phyloP scores from a whole-genome alignment of 164 flowering plant genomes.

The Akebia trifoliata region DNA sequence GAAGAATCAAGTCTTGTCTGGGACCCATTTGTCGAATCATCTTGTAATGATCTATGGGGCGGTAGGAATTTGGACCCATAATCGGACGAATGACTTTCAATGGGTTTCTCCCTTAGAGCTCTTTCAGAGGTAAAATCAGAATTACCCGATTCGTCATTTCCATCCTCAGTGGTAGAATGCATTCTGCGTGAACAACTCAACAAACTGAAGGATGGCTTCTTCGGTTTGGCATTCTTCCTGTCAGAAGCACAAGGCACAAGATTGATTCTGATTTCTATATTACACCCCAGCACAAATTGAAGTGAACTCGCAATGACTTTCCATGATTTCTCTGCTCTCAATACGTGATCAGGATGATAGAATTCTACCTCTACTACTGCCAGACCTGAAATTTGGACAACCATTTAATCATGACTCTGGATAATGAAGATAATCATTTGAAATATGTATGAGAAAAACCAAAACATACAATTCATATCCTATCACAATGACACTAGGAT shows the following conservation, averaged over 20 bases:
- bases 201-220: conserved; percentile 45
- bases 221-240: conserved; percentile 30
- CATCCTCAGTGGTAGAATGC: conserved; percentile 29
- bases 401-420: not conserved
- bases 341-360: conserved; percentile 42
- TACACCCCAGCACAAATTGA: conserved; percentile 61
- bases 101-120: conserved; percentile 29
- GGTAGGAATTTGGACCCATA: conserved; percentile 34
- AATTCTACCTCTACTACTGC: conserved; percentile 78
- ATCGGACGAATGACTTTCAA: conserved; percentile 31
- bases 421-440: not conserved
- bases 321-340: conserved; percentile 83
- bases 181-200: conserved; percentile 57
- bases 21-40: conserved; percentile 19
- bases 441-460: not conserved
- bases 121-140: conserved; percentile 38
- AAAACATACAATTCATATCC: no score
- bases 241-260: conserved; percentile 27
- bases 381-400: conserved; percentile 38
- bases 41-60: conserved; percentile 22
- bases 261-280: conserved; percentile 74
- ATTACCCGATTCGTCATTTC: conserved; percentile 32
- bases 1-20: conserved; percentile 12
- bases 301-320: conserved; percentile 71
- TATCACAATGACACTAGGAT: no score